Percentiles rank a stretch among this genome's conserved stretches.
These are phyloP conservation scores for Russula virescens DNA, from an alignment of 768 basidiomycete species.

Conservation along the genomic window DNA sequence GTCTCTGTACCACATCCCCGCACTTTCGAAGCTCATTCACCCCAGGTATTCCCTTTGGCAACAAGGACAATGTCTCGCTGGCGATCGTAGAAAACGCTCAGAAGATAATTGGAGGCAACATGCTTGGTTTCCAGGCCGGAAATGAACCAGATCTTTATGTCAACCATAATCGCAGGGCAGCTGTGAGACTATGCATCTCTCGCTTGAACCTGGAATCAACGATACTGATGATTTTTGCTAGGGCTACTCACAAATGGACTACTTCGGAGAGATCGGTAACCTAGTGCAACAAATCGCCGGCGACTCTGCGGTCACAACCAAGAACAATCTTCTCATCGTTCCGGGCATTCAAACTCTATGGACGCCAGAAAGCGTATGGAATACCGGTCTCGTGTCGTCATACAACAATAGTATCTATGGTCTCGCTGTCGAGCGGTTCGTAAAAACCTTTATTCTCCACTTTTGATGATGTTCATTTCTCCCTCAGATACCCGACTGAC, in stretches of 20 bases:
- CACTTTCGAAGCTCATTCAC: not conserved
- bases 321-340: slow-evolving; percentile 17
- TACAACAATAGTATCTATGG: slow-evolving; percentile 8
- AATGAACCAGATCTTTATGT: slow-evolving; percentile 79
- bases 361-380: slow-evolving; percentile 20
- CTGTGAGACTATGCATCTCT: slow-evolving; percentile 6
- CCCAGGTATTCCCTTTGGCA: slow-evolving; percentile 57
- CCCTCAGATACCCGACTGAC: slow-evolving; percentile 49
- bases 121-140: slow-evolving; percentile 63
- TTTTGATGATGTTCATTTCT: slow-evolving; percentile 7
- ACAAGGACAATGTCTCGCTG: slow-evolving; percentile 47
- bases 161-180: slow-evolving; percentile 14
- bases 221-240: not conserved
- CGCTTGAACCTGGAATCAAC: not conserved
- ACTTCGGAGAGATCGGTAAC: slow-evolving; percentile 32
- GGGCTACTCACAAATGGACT: slow-evolving; percentile 26
- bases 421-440: slow-evolving; percentile 23
- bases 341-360: slow-evolving; percentile 18
- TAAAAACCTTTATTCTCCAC: not conserved
- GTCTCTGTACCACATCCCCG: not conserved
- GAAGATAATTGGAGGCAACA: slow-evolving; percentile 52
- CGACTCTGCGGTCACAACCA: slow-evolving; percentile 3
- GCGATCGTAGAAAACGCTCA: slow-evolving; percentile 53
- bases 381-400: slow-evolving; percentile 14
- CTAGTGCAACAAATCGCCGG: slow-evolving; percentile 17